Evolutionary conservation across 805 yeast genomes (phyloP).

Genomic region (Kodamaea kakaduensis): DNA sequence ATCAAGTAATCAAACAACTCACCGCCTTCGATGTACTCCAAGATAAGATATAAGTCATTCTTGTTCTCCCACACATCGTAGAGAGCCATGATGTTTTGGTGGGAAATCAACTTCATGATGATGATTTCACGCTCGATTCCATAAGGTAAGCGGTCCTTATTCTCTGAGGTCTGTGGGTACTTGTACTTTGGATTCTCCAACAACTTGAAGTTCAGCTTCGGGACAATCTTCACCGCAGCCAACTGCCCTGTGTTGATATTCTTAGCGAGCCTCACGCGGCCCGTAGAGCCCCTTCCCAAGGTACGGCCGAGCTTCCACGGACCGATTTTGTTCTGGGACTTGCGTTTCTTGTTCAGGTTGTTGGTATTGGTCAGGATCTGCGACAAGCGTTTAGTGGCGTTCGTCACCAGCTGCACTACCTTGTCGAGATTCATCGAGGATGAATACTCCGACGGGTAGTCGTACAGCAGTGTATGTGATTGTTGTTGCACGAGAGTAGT

Average conservation of each 20-base stretch:
- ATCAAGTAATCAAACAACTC: slow-evolving; percentile 90
- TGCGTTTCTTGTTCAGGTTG: slow-evolving; percentile 39
- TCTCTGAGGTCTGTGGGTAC: slow-evolving; percentile 32
- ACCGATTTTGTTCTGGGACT: slow-evolving; percentile 63
- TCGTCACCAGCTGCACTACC: slow-evolving; percentile 44
- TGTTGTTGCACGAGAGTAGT: slow-evolving; percentile 23
- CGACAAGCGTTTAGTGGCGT: slow-evolving; percentile 47
- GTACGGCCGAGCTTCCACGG: slow-evolving; percentile 97
- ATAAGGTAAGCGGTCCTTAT: slow-evolving; percentile 59
- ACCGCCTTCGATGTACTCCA: slow-evolving; percentile 97
- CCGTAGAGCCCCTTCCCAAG: slow-evolving; percentile 94
- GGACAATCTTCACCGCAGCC: slow-evolving; percentile 96
- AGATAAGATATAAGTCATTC: slow-evolving; percentile 74
- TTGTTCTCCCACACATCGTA: slow-evolving; percentile 88
- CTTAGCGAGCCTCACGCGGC: slow-evolving; percentile 88
- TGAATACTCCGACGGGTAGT: slow-evolving; percentile 15
- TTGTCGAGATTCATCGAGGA: slow-evolving; percentile 26
- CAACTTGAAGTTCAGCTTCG: slow-evolving; percentile 66
- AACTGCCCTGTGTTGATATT: slow-evolving; percentile 79
- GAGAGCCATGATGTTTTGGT: slow-evolving; percentile 72
- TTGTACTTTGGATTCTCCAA: slow-evolving; percentile 45
- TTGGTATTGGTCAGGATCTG: slow-evolving; percentile 45
- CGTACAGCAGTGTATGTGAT: slow-evolving; percentile 18
- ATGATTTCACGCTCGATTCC: slow-evolving; percentile 86
- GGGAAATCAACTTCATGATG: slow-evolving; percentile 76